These are phyloP conservation scores for Boletellus ananas DNA, from an alignment of 768 basidiomycete genomes.

Conservation along the genomic window DNA sequence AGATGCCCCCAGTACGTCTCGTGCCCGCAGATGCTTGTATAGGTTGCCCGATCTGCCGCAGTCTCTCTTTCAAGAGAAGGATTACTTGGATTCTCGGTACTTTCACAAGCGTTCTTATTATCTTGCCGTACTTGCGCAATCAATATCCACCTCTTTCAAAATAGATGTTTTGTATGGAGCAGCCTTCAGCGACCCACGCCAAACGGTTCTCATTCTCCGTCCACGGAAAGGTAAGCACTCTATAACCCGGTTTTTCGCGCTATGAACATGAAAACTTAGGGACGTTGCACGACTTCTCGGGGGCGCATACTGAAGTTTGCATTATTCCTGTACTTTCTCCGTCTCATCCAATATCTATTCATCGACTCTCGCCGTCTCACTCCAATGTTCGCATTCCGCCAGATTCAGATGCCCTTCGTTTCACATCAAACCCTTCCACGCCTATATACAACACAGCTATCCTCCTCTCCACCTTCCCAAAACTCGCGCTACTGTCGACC, in stretches of 20 bases:
- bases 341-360: constrained; percentile 59
- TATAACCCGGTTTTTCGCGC: constrained; percentile 22
- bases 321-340: constrained; percentile 66
- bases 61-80: constrained; percentile 92
- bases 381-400: constrained; percentile 54
- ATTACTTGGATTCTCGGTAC: constrained; percentile 83
- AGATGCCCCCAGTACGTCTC: constrained; percentile 77
- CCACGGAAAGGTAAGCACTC: constrained; percentile 47
- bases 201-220: constrained; percentile 60
- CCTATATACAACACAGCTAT: constrained; percentile 80
- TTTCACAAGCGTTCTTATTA: constrained; percentile 93
- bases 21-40: not conserved
- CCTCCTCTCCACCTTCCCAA: constrained; percentile 41
- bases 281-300: constrained; percentile 58
- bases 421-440: constrained; percentile 44
- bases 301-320: constrained; percentile 65
- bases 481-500: constrained; percentile 38
- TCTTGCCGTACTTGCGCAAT: constrained; percentile 71
- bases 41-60: constrained; percentile 23
- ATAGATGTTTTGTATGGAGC: constrained; percentile 64
- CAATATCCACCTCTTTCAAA: constrained; percentile 44
- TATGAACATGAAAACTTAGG: constrained; percentile 34
- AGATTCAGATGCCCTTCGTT: constrained; percentile 6
- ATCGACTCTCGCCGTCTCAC: constrained; percentile 69
- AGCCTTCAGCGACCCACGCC: constrained; percentile 55